Base-by-base conservation (phyloP, 768 basidiomycete genomes). In the Trametopsis cervina region DNA sequence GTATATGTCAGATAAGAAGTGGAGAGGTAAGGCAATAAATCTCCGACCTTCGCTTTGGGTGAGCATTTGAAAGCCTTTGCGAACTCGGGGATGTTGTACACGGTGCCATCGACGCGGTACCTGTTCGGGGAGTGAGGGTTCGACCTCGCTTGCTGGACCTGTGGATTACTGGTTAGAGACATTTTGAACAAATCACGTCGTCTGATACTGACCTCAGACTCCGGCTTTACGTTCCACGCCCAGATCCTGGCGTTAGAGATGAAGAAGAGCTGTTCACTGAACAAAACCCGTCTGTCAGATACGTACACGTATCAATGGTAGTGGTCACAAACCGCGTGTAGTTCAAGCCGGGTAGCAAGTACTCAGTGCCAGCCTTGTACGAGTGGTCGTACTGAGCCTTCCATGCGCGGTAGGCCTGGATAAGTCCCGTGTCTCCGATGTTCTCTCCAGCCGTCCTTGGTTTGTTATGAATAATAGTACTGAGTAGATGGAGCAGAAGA, bases 341-440 rank as follows among this genome's bases (percentile, higher is more conserved):
- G 42, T 76, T 69, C 51, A 97, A 65, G 15, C 93, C 93, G 10
- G 93, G 93, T 13, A 97, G 77, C 18, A 87, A 65, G 57, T 80
- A 83, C 60, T 92, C 87, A 26, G 72, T 71, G 0, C 80, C 82
- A 7, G 67, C 72, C 41, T 73, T 62, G 45, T 74, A 66, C 1
- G 84, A 82, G n/a, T 69, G 65, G 41, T 77, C 64, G 58, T 73
- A 85, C 50, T 90, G 86, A 13, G 73, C 73, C 63, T 89, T 83
- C 96, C 96, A 99, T 15, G 96, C 96, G 10, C 86, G 77, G 64
- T 81, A 95, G 0, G 93, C 82, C 63, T 91, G 89, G 38, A 92
- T 81, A 17, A 92, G 66, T 10, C 89, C 89, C 0, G 76, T 77
- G 60, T 95, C 92, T 5, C 89, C 92, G 48, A 93, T 90, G 60